Evolutionary conservation across 495 filamentous ascomycete species (phyloP).

Genomic region (Podospora appendiculata): DNA sequence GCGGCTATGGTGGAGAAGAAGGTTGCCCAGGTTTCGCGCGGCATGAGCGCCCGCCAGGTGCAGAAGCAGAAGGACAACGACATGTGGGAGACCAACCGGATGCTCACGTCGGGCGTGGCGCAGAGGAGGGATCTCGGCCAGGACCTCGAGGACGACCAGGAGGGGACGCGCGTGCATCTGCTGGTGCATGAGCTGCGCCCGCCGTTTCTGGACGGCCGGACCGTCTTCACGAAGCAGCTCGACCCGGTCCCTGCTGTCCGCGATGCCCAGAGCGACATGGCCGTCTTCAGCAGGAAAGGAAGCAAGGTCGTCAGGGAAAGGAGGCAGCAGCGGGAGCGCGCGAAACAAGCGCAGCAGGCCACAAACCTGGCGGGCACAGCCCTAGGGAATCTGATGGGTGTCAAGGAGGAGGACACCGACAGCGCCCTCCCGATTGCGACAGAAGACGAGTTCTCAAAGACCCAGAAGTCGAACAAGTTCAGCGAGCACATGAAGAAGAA

Average conservation of each 20-base stretch:
- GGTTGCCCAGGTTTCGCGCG: constrained; percentile 46
- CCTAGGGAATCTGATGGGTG: constrained; percentile 87
- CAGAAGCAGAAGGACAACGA: constrained; percentile 92
- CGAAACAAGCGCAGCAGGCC: constrained; percentile 91
- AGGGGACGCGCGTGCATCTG: constrained; percentile 82
- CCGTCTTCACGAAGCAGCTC: constrained; percentile 93
- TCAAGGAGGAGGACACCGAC: constrained; percentile 91
- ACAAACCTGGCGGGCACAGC: constrained; percentile 90
- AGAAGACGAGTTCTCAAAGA: constrained; percentile 52
- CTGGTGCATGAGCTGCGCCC: constrained; percentile 91
- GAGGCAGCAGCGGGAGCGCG: constrained; percentile 84
- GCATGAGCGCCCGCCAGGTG: constrained; percentile 59
- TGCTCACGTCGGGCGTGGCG: constrained; percentile 94
- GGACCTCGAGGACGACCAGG: constrained; percentile 86
- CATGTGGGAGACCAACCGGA: constrained; percentile 97
- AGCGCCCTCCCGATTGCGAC: constrained; percentile 70
- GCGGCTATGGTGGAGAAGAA: constrained; percentile 67
- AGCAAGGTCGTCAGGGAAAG: constrained; percentile 88
- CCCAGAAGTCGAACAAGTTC: constrained; percentile 69
- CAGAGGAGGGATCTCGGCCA: constrained; percentile 73
- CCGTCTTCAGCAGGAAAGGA: constrained; percentile 93
- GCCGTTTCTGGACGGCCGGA: constrained; percentile 91
- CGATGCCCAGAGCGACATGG: constrained; percentile 98
- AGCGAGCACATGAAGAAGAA: constrained; percentile 82
- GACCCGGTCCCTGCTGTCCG: constrained; percentile 90